Evolutionary conservation across 306 rosid genomes (phyloP), one percentile per base, ranked within the genome.

Genomic region (Lupinus albus): DNA sequence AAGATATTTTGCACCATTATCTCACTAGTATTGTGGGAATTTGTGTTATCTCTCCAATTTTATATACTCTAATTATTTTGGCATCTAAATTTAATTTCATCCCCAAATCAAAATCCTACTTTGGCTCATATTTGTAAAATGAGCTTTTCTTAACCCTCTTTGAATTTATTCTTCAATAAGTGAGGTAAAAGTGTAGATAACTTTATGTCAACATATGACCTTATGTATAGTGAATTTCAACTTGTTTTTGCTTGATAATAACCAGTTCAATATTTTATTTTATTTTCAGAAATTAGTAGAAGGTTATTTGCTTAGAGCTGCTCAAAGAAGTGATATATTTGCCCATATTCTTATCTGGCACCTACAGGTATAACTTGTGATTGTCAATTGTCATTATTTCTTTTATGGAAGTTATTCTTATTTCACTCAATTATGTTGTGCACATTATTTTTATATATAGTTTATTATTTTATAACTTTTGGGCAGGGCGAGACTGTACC

Each of bases 321-420:
- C 97, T 76, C 94, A 89, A 76, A 74, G 99, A 81, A 86, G 97
- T 81, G 97, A 93, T 69, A 76, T 93, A 74, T 93, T 93, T 82
- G 91, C 99, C 38, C 99, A 93, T 75, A 90, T 88, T 72, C 91
- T 93, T 78, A 88, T 93, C 75, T 93, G 99, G 99, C 91, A 90
- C 81, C 77, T 93, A 66, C 99, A 90, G 99, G 99, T 82, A 66
- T 68, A 53, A 57, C 50, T n/a, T 51, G 46, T 69, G 58, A 63
- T 56, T 65, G 32, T 30, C 13, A 42, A 63, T 56, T 60, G 20
- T 30, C 47, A 42, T 42, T 46, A 11, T 15, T 38, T 39, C 45
- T 11, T 17, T 65, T 67, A 21, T 33, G 67, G 10, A 74, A 20
- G 32, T 64, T 54, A 42, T 65, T 51, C 32, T 14, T 64, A 54